phyloP scores from a whole-genome alignment of 1,284 basidiomycete genomes.

The Anthracocystis walkeri region DNA sequence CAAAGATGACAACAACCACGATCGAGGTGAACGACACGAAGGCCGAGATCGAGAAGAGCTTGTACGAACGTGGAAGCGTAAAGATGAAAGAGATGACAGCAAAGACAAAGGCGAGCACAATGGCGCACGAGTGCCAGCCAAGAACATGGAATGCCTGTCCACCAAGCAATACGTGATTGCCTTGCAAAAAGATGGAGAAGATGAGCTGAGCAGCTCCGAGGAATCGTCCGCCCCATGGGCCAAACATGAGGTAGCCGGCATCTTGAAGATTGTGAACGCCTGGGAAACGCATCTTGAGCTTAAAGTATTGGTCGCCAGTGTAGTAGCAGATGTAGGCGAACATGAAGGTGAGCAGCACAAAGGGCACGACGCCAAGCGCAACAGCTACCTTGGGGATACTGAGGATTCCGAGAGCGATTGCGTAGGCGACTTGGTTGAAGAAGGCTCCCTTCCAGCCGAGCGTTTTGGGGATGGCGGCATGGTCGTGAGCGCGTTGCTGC shows the following conservation, averaged over 20 bases:
- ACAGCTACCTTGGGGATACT: conserved; percentile 59
- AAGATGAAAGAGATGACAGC: conserved; percentile 60
- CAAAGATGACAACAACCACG: conserved; percentile 56
- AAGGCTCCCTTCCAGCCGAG: conserved; percentile 60
- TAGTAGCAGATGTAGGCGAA: conserved; percentile 57
- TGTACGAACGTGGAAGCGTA: conserved; percentile 60
- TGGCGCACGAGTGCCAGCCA: conserved; percentile 57
- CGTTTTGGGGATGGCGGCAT: conserved; percentile 50
- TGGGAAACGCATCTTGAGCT: conserved; percentile 59
- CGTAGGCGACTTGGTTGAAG: conserved; percentile 61
- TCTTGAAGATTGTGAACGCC: conserved; percentile 62
- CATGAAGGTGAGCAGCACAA: conserved; percentile 52
- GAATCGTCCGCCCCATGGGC: conserved; percentile 43
- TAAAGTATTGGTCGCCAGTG: conserved; percentile 55
- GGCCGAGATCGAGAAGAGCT: conserved; percentile 56
- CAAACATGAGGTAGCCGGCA: conserved; percentile 61
- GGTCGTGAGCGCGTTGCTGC: conserved; percentile 24
- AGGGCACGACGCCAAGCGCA: conserved; percentile 59
- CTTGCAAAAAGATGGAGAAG: conserved; percentile 59
- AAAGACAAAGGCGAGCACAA: conserved; percentile 55
- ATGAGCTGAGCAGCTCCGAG: conserved; percentile 47
- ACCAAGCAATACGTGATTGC: conserved; percentile 61
- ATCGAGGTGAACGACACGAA: conserved; percentile 63
- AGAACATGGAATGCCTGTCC: conserved; percentile 57
- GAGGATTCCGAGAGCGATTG: conserved; percentile 61